Conservation (phyloP, 2,329 filamentous ascomycete genomes). For the Didymella segeticola region DNA sequence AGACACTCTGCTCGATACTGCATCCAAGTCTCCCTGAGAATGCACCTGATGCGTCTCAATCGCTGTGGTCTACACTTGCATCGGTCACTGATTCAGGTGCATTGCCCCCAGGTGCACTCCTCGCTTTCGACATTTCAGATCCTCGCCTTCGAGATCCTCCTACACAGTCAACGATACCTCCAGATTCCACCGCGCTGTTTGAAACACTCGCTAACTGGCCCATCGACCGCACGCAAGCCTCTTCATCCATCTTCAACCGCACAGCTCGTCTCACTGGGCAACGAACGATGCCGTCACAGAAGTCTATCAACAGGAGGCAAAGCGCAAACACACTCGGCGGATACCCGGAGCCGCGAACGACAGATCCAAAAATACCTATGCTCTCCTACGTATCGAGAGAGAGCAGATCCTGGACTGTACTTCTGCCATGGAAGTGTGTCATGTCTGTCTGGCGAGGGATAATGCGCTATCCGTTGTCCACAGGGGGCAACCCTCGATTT, state of each 20-base stretch:
- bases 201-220: conserved; percentile 72
- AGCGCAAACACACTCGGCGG: conserved; percentile 67
- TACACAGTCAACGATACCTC: conserved; percentile 52
- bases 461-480: conserved; percentile 80
- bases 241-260: conserved; percentile 70
- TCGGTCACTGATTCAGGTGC: conserved; percentile 59
- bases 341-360: conserved; percentile 62
- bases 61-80: conserved; percentile 40
- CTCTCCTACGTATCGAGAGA: conserved; percentile 69
- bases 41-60: conserved; percentile 42
- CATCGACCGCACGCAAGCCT: conserved; percentile 60
- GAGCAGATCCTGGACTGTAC: conserved; percentile 73
- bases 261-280: conserved; percentile 69
- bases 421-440: conserved; percentile 92
- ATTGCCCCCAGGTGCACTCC: conserved; percentile 71
- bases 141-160: conserved; percentile 82
- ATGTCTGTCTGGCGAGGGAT: conserved; percentile 84
- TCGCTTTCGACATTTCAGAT: conserved; percentile 78
- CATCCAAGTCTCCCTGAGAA: conserved; percentile 51
- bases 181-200: conserved; percentile 48
- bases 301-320: conserved; percentile 80
- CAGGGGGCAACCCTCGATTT: conserved; percentile 80
- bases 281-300: conserved; percentile 74
- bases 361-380: conserved; percentile 80
- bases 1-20: conserved; percentile 75